These are phyloP conservation scores for Neonectria hederae DNA, from an alignment of 2,329 filamentous ascomycete species.

Conservation along the genomic window DNA sequence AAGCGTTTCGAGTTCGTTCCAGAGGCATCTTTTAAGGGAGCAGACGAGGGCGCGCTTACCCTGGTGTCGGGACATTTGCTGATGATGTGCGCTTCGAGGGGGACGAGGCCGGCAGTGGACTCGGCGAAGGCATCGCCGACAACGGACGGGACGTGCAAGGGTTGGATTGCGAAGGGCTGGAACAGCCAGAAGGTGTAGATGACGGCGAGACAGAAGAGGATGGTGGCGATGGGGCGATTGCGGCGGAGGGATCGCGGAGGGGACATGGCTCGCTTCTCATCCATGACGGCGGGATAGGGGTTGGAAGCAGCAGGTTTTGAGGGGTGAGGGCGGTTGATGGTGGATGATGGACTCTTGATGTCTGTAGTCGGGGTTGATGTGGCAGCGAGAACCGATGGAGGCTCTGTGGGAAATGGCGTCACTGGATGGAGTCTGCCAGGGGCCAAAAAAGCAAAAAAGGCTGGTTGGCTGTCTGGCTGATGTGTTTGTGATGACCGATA, in stretches of 20 bases:
- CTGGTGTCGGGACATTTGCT: slow-evolving; percentile 94
- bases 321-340: not conserved
- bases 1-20: not conserved
- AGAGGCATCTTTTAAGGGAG: not conserved
- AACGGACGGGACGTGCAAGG: slow-evolving; percentile 8
- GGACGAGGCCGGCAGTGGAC: slow-evolving; percentile 60
- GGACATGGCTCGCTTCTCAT: slow-evolving; percentile 46
- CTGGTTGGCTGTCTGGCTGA: not conserved
- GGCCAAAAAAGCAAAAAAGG: not conserved
- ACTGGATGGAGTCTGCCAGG: not conserved
- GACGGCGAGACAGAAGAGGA: slow-evolving; percentile 39
- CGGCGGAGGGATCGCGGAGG: slow-evolving; percentile 37
- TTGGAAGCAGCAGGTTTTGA: not conserved
- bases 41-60: slow-evolving; percentile 47
- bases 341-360: slow-evolving; percentile 8
- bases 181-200: slow-evolving; percentile 42
- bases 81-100: slow-evolving; percentile 95
- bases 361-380: not conserved
- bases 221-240: slow-evolving; percentile 34
- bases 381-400: not conserved
- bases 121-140: slow-evolving; percentile 18
- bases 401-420: not conserved
- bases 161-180: slow-evolving; percentile 33
- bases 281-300: slow-evolving; percentile 37
- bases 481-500: not conserved